Percentiles rank a stretch among this genome's conserved stretches.
Evolutionary conservation across 495 filamentous ascomycete species (phyloP).

Genomic region (Cladorrhinum samala): DNA sequence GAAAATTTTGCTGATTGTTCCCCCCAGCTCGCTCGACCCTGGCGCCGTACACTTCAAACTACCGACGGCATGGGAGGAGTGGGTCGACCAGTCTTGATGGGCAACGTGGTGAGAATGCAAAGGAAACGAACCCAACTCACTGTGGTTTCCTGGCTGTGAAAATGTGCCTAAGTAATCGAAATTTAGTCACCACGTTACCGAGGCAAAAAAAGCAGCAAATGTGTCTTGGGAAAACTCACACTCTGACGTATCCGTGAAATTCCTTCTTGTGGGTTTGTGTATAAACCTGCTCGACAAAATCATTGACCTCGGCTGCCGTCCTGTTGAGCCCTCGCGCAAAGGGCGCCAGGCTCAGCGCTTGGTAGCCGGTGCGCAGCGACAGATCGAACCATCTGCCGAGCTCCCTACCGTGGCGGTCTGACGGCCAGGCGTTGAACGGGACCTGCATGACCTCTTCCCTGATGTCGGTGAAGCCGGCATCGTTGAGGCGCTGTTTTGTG

Average conservation of each 20-base stretch:
- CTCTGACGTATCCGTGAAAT: conserved; percentile 59
- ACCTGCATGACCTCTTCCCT: conserved; percentile 65
- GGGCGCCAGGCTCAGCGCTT: conserved; percentile 68
- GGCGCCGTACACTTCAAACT: no score
- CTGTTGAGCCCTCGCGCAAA: conserved; percentile 62
- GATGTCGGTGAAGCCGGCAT: conserved; percentile 79
- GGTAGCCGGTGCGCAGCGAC: conserved; percentile 63
- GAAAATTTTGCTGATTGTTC: no score
- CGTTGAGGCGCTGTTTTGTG: conserved; percentile 56
- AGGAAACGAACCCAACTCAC: conserved; percentile 9
- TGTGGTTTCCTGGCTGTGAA: conserved; percentile 25
- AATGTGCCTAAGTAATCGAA: conserved; percentile 21
- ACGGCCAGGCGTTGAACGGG: conserved; percentile 74
- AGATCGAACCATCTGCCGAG: conserved; percentile 84
- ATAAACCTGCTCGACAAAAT: conserved; percentile 56
- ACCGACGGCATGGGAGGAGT: no score
- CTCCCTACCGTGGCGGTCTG: conserved; percentile 59
- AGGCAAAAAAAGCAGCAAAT: conserved; percentile 19
- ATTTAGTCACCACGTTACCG: no score
- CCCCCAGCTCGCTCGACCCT: no score
- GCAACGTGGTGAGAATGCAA: neutral
- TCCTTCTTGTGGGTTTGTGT: conserved; percentile 63
- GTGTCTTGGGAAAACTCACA: conserved; percentile 47
- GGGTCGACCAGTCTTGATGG: neutral
- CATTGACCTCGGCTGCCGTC: conserved; percentile 58